Conservation (phyloP, 768 basidiomycete genomes). For the Leccinum truebloodii region DNA sequence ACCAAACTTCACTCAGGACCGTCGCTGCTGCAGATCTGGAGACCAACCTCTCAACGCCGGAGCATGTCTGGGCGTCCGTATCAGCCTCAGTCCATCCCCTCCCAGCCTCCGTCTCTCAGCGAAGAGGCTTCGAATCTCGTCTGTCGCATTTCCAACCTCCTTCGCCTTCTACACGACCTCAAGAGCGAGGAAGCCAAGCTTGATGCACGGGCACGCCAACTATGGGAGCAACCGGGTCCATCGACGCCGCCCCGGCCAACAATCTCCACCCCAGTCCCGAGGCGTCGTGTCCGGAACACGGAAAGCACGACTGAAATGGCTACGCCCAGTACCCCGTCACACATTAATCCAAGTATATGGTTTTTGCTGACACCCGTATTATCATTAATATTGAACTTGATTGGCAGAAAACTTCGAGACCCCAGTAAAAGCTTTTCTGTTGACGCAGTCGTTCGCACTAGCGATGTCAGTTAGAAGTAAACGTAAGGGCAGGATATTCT, state of each 20-base stretch:
- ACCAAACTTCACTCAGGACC: not conserved
- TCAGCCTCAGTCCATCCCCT: not conserved
- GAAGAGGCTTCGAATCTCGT: conserved; percentile 13
- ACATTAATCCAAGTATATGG: conserved; percentile 13
- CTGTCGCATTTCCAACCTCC: conserved; percentile 18
- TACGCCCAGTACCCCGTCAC: conserved; percentile 5
- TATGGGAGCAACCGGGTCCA: conserved; percentile 5
- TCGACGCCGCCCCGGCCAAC: not conserved
- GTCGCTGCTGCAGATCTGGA: not conserved
- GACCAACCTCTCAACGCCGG: not conserved
- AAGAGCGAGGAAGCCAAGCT: conserved; percentile 24
- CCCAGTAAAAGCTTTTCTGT: conserved; percentile 19
- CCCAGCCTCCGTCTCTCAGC: conserved; percentile 9
- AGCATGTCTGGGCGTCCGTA: conserved; percentile 14
- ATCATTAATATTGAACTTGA: not conserved
- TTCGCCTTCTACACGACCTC: conserved; percentile 24
- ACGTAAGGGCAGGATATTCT: conserved; percentile 26
- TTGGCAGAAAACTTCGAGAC: conserved; percentile 20
- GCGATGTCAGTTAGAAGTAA: conserved; percentile 25
- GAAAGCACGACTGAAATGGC: not conserved
- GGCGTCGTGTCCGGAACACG: not conserved
- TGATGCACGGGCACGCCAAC: conserved; percentile 15
- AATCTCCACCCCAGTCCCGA: conserved; percentile 5
- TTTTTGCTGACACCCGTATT: not conserved
- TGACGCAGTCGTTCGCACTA: conserved; percentile 21